These are phyloP conservation scores for Penicillium sp. DNA, from an alignment of 2,329 filamentous ascomycete species.

Conservation along the genomic window DNA sequence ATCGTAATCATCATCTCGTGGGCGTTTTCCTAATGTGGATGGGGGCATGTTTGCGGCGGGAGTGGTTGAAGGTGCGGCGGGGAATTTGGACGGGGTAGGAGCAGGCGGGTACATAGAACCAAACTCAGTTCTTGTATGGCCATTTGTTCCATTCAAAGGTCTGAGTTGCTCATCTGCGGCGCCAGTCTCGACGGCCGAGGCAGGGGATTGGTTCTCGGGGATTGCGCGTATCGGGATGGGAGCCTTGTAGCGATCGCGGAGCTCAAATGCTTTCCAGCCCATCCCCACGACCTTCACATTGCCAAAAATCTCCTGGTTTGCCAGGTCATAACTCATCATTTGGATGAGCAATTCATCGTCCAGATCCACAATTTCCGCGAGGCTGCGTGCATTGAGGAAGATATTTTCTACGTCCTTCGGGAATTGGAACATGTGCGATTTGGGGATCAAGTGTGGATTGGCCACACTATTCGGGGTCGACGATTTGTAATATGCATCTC, in stretches of 20 bases:
- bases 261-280: conserved; percentile 48
- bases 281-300: conserved; percentile 46
- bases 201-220: conserved; percentile 26
- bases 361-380: conserved; percentile 46
- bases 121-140: not conserved
- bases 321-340: conserved; percentile 40
- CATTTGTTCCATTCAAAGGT: not conserved
- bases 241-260: conserved; percentile 46
- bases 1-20: conserved; percentile 28
- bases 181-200: conserved; percentile 19
- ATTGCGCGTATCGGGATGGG: conserved; percentile 25
- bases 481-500: not conserved
- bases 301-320: conserved; percentile 40
- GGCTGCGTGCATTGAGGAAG: conserved; percentile 29
- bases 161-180: conserved; percentile 1
- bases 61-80: not conserved
- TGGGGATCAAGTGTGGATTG: not conserved
- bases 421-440: not conserved
- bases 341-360: conserved; percentile 44
- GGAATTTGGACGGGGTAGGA: not conserved
- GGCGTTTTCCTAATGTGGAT: conserved; percentile 37
- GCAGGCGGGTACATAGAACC: not conserved
- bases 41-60: conserved; percentile 8
- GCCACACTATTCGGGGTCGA: not conserved
- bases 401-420: conserved; percentile 15